Base-by-base conservation (phyloP, 805 yeast genomes). In the Metschnikowia cerradonensis region DNA sequence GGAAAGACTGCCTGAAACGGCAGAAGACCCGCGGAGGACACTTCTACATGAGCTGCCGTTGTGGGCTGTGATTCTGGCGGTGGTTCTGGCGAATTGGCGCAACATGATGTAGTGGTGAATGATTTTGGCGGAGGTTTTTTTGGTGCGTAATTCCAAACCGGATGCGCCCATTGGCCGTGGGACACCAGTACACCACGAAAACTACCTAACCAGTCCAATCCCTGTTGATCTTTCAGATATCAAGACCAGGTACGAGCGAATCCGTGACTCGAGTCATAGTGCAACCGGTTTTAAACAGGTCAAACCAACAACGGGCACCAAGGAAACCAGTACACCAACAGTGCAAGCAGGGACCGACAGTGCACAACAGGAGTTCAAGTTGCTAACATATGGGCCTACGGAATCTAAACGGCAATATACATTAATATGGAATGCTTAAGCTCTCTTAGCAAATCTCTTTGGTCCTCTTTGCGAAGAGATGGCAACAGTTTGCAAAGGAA, bases 401-500 rank as follows among this genome's bases (percentile, higher is more conserved):
- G 41, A 14, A 20, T 31, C 36, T 48, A 38, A 43, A 45, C 57
- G 60, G 54, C 59, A 52, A 56, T 54, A 54, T 58, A 58, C 61
- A 56, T 58, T 58, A 56, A 52, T 54, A 50, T 52, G 51, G 51
- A 51, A 54, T 50, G 59, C 67, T 74, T 86, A 86, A 80, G 78
- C 80, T 87, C 95, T 87, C 83, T 86, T 88, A 78, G 90, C 86
- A 86, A 79, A 88, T 82, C 96, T 87, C 86, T 92, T 87, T 76
- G 83, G 79, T 66, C 82, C 83, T 82, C 95, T 88, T 80, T 87
- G 90, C 72, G 94, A 79, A 75, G 96, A 86, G 70, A 90, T 88
- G 67, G 88, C 78, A 73, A 86, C 83, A 70, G 90, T 90, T 72
- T 84, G 83, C 71, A 88, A 76, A 75, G 96, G 95, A 70, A 90